A percentile compares a stretch with the other conserved stretches of the same genome.
phyloP scores from a whole-genome alignment of 2,329 filamentous ascomycete genomes.

The Fusarium abutilonis region DNA sequence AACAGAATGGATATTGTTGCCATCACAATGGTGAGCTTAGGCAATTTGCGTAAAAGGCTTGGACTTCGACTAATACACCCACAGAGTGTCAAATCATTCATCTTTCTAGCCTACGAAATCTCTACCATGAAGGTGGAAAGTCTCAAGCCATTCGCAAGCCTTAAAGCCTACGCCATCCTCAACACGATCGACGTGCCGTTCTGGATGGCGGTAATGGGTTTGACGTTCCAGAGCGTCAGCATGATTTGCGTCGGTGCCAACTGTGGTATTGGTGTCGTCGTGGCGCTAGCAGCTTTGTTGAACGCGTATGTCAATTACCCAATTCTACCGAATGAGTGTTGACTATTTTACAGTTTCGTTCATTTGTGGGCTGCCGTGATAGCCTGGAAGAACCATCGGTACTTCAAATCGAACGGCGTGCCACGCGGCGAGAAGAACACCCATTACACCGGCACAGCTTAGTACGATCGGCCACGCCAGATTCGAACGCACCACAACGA shows the following conservation, averaged over 20 bases:
- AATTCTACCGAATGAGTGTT: accelerated
- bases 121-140: conserved; percentile 43
- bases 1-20: conserved; percentile 30
- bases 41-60: accelerated
- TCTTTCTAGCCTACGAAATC: conserved; percentile 31
- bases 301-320: conserved; percentile 1
- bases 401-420: conserved; percentile 6
- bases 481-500: background rate
- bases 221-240: conserved; percentile 32
- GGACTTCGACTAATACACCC: background rate
- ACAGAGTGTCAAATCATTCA: conserved; percentile 19
- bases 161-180: conserved; percentile 40
- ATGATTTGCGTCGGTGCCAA: conserved; percentile 23
- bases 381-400: conserved; percentile 14
- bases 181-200: conserved; percentile 44
- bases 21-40: conserved; percentile 32
- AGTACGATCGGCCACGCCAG: background rate
- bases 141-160: conserved; percentile 35
- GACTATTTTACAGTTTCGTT: background rate
- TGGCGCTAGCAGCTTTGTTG: conserved; percentile 15
- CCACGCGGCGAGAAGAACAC: conserved; percentile 7
- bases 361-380: conserved; percentile 25
- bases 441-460: background rate
- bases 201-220: conserved; percentile 42
- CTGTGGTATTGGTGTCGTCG: conserved; percentile 27